A percentile compares a stretch with the other conserved stretches of the same genome.
Evolutionary conservation across 768 basidiomycete species (phyloP).

Genomic region (Leccinum obscurum): DNA sequence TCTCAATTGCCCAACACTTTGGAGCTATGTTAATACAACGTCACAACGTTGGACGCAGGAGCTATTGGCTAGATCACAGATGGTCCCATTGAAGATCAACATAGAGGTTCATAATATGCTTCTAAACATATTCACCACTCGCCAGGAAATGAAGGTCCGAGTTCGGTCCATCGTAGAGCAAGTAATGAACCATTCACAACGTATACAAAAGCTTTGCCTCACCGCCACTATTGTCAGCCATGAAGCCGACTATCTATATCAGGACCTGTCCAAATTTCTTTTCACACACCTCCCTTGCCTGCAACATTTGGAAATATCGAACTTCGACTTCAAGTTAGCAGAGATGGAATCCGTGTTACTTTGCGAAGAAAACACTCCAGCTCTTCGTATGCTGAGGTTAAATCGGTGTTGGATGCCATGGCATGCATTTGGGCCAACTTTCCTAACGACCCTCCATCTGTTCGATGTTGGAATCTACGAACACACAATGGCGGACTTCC

Average conservation of each 20-base stretch:
- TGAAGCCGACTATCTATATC: neutral
- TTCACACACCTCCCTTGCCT: too few relatives aligned
- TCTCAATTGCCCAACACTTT: too few relatives aligned
- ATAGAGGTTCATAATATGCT: too few relatives aligned
- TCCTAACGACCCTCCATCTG: neutral
- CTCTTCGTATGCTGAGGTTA: neutral
- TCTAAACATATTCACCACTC: too few relatives aligned
- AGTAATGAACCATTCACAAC: too few relatives aligned
- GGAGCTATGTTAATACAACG: too few relatives aligned
- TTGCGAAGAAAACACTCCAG: neutral
- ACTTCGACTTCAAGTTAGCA: neutral
- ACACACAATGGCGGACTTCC: neutral
- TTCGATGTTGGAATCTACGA: neutral
- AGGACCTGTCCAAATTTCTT: neutral
- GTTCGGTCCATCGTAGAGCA: too few relatives aligned
- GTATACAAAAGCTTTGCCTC: neutral
- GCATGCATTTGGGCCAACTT: neutral
- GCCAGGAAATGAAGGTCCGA: too few relatives aligned
- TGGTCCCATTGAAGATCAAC: too few relatives aligned
- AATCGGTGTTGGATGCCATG: neutral
- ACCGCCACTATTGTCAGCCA: neutral
- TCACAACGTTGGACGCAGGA: too few relatives aligned
- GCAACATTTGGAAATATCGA: too few relatives aligned
- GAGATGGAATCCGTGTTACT: neutral
- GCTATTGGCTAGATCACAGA: too few relatives aligned